A percentile compares a stretch with the other conserved stretches of the same genome.
These are phyloP conservation scores for Rosa chinensis DNA, from an alignment of 306 rosid genomes.

Conservation along the genomic window DNA sequence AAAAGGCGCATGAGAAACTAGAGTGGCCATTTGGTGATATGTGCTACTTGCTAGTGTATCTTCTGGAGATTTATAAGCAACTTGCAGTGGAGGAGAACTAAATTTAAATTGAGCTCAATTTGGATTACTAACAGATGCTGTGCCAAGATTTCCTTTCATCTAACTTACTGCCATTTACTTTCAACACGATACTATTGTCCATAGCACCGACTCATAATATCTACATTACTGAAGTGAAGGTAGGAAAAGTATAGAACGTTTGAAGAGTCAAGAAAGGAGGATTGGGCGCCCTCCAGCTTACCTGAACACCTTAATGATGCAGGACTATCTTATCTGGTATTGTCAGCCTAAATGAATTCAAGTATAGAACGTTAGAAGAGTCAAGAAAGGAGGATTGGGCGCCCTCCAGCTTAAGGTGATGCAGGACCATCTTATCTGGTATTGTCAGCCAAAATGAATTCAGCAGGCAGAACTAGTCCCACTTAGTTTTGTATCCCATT, in stretches of 20 bases:
- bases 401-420: background rate
- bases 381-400: background rate
- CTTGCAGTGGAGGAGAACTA: background rate
- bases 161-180: background rate
- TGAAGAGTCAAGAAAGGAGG: background rate
- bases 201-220: background rate
- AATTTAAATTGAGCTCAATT: background rate
- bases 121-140: background rate
- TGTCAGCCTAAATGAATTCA: background rate
- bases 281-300: background rate
- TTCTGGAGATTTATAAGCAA: background rate
- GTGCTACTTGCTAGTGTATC: background rate
- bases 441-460: background rate
- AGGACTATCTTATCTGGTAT: background rate
- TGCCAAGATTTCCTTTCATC: background rate
- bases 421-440: background rate
- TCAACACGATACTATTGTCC: background rate
- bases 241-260: background rate
- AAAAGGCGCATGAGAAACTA: background rate
- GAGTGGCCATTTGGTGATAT: constrained; percentile 1
- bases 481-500: background rate
- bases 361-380: background rate
- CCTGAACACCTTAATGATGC: background rate
- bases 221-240: background rate
- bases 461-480: background rate